These are phyloP conservation scores for Rhizopogon hawkerae DNA, from an alignment of 1,284 basidiomycete genomes.

Conservation along the genomic window DNA sequence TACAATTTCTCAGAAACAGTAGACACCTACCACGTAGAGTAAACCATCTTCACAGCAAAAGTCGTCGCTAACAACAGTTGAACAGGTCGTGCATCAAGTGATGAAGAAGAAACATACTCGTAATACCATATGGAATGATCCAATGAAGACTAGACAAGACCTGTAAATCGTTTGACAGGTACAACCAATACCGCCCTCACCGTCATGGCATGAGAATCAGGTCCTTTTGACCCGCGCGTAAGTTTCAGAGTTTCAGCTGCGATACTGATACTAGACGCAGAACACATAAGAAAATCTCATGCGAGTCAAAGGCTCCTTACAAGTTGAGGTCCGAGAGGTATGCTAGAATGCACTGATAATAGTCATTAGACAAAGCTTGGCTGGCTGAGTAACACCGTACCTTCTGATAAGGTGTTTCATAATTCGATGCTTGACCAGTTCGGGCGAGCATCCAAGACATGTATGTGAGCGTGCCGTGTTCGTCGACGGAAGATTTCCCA, in stretches of 20 bases:
- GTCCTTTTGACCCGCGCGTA: conserved; percentile 40
- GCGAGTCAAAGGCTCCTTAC: conserved; percentile 33
- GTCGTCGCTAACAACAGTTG: conserved; percentile 40
- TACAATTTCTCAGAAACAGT: conserved; percentile 6
- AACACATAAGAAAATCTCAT: conserved; percentile 5
- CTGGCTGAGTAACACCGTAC: conserved; percentile 30
- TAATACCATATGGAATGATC: conserved; percentile 87
- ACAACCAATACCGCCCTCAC: conserved; percentile 32
- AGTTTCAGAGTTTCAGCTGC: conserved; percentile 61
- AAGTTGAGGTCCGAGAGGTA: conserved; percentile 83
- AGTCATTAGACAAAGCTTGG: conserved; percentile 7
- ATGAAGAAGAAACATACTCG: conserved; percentile 35
- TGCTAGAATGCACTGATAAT: conserved; percentile 67
- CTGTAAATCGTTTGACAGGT: conserved; percentile 1
- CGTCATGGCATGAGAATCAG: conserved; percentile 58
- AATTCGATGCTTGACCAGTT: conserved; percentile 46
- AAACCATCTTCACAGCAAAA: conserved; percentile 78
- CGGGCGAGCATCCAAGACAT: conserved; percentile 81
- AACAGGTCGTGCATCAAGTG: conserved; percentile 1
- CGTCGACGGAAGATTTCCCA: conserved; percentile 27
- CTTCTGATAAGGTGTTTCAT: conserved; percentile 72
- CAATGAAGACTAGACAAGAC: conserved; percentile 54
- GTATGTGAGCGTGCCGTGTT: conserved; percentile 42
- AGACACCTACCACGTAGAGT: conserved; percentile 59
- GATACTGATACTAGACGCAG: conserved; percentile 48